Evolutionary conservation across 495 filamentous ascomycete species (phyloP).

Genomic region (Neurospora sp.): DNA sequence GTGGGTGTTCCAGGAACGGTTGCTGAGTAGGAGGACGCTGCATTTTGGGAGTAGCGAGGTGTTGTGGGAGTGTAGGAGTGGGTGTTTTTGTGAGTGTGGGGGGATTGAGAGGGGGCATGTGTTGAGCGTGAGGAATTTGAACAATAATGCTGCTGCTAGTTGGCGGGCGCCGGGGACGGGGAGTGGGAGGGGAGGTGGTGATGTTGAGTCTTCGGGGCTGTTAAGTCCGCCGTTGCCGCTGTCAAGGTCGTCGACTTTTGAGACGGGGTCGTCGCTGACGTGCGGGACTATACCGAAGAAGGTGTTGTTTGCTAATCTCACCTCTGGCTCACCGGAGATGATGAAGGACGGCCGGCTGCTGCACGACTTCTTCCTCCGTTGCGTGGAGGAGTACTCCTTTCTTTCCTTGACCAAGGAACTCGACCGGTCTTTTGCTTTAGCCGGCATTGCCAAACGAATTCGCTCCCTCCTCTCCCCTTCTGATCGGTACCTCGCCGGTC

Average conservation of each 20-base stretch:
- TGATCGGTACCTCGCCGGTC: conserved; percentile 4
- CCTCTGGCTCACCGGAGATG: background rate
- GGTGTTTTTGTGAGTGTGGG: conserved; percentile 19
- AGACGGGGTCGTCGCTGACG: background rate
- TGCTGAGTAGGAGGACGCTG: conserved; percentile 19
- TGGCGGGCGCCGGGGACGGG: background rate
- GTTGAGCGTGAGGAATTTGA: conserved; percentile 6
- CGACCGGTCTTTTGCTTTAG: conserved; percentile 9
- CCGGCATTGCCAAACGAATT: conserved; percentile 7
- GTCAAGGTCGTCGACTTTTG: background rate
- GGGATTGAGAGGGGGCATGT: conserved; percentile 5
- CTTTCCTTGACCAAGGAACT: conserved; percentile 4
- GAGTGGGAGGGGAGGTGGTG: background rate
- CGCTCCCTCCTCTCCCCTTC: background rate
- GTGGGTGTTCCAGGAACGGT: conserved; percentile 28
- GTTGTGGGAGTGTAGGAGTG: conserved; percentile 22
- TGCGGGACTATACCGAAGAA: conserved; percentile 4
- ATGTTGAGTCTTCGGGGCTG: background rate
- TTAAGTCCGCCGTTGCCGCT: background rate
- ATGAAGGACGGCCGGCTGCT: background rate
- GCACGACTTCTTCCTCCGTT: conserved; percentile 13
- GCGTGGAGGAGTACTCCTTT: conserved; percentile 14
- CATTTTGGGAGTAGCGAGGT: conserved; percentile 19
- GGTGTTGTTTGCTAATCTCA: conserved; percentile 4
- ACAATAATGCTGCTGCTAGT: background rate